Percentiles rank a stretch among this genome's conserved stretches.
These are phyloP conservation scores for Podaxis rugospora DNA, from an alignment of 768 basidiomycete genomes.

Conservation along the genomic window DNA sequence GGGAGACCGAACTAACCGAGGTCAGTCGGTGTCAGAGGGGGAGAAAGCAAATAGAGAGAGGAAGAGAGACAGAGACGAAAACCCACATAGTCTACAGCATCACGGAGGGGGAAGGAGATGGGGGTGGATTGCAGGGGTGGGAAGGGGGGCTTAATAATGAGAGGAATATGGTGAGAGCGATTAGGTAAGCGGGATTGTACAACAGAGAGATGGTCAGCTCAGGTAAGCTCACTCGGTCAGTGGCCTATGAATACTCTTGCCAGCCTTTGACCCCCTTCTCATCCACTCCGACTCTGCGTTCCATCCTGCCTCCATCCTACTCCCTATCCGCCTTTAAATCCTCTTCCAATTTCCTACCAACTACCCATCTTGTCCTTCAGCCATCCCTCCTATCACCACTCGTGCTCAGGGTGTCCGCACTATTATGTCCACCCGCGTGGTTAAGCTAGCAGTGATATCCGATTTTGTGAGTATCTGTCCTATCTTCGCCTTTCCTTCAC, in stretches of 20 bases:
- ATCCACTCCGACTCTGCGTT: constrained; percentile 16
- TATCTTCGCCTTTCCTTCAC: constrained; percentile 8
- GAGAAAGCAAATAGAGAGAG: not conserved
- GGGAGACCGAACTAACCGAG: not conserved
- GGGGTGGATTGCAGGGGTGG: not conserved
- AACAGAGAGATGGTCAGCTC: not conserved
- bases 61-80: not conserved
- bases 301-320: constrained; percentile 12
- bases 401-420: constrained; percentile 10
- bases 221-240: constrained; percentile 29
- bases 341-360: not conserved
- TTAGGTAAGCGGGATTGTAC: constrained; percentile 6
- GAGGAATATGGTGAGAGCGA: not conserved
- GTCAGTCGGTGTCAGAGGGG: not conserved
- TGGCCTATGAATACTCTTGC: constrained; percentile 15
- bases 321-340: not conserved
- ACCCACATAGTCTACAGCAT: not conserved
- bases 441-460: constrained; percentile 44
- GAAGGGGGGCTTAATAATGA: not conserved
- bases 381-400: constrained; percentile 8
- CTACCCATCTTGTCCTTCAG: constrained; percentile 10
- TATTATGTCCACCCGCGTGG: constrained; percentile 36
- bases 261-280: constrained; percentile 21
- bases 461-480: constrained; percentile 36
- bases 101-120: constrained; percentile 2